Percentiles rank a stretch among this genome's conserved stretches.
Evolutionary conservation across 202 grass and related monocot species (phyloP).

Genomic region (Eragrostis tef): DNA sequence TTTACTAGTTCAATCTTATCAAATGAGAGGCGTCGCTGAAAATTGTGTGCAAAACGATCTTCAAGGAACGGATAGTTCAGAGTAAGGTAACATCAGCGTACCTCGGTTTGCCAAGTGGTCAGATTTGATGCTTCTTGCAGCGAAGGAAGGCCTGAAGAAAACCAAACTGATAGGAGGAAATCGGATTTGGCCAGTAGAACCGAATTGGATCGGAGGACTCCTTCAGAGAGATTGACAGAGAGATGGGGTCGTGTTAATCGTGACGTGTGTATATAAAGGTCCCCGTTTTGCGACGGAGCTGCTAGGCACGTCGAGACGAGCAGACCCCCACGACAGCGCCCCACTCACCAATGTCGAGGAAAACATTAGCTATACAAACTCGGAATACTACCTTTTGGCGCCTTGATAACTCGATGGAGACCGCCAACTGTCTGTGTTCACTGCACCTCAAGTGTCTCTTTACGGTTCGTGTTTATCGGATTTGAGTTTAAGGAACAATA

Average conservation of each 20-base stretch:
- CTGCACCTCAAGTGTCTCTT: not conserved
- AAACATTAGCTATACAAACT: not conserved
- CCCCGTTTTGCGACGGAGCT: conserved; percentile 22
- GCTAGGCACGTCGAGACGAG: conserved; percentile 29
- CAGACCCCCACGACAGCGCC: not conserved
- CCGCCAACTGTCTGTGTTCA: not conserved
- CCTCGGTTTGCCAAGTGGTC: conserved; percentile 32
- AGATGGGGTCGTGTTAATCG: conserved; percentile 4
- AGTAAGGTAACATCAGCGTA: not conserved
- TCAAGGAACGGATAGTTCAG: not conserved
- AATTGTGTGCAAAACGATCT: not conserved
- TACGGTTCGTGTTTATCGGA: not conserved
- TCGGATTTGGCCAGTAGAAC: not conserved
- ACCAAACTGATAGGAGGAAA: not conserved
- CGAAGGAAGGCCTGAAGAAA: conserved; percentile 6
- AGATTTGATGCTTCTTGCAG: not conserved
- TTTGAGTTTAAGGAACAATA: not conserved
- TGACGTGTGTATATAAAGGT: conserved; percentile 50
- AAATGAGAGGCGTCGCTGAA: conserved; percentile 22
- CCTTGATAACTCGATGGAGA: not conserved
- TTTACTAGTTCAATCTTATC: not conserved
- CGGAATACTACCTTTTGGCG: not conserved
- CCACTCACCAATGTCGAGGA: not conserved
- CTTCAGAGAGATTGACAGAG: not conserved
- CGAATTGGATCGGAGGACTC: not conserved